Conservation (phyloP, 169 alveolate genomes). For the Cardiosporidium cionae region DNA sequence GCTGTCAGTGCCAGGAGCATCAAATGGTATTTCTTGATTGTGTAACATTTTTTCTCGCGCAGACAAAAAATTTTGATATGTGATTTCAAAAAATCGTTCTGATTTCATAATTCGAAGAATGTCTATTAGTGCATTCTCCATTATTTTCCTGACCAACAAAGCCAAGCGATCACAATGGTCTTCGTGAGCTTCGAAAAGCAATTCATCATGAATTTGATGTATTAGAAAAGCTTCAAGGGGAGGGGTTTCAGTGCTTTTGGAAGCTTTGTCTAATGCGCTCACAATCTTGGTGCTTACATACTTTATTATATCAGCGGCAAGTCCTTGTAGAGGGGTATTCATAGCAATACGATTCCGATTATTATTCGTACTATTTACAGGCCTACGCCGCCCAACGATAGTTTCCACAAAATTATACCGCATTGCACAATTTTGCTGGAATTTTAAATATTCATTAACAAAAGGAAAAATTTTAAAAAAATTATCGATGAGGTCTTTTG, state of each 20-base stretch:
- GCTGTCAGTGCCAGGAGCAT: no score
- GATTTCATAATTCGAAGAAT: background rate
- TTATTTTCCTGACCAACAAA: background rate
- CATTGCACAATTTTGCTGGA: slow-evolving; percentile 33
- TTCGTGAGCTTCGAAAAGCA: slow-evolving; percentile 30
- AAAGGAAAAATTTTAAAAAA: slow-evolving; percentile 38
- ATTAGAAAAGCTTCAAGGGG: slow-evolving; percentile 28
- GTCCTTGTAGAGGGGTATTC: slow-evolving; percentile 57
- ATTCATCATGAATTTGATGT: slow-evolving; percentile 55
- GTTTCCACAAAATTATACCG: slow-evolving; percentile 35
- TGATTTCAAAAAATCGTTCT: background rate
- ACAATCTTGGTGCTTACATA: slow-evolving; percentile 26
- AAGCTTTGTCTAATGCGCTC: background rate
- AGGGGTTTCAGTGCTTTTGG: background rate
- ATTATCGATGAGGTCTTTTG: slow-evolving; percentile 32
- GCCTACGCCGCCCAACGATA: slow-evolving; percentile 47
- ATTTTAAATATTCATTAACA: slow-evolving; percentile 34
- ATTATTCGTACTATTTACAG: slow-evolving; percentile 1
- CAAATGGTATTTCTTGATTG: no score
- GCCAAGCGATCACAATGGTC: background rate
- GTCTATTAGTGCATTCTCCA: background rate
- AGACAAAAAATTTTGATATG: background rate
- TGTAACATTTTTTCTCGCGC: no score
- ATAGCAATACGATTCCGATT: slow-evolving; percentile 43
- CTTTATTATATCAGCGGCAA: slow-evolving; percentile 56